Conservation (phyloP, 169 alveolate genomes). For the Eimeria necatrix region DNA sequence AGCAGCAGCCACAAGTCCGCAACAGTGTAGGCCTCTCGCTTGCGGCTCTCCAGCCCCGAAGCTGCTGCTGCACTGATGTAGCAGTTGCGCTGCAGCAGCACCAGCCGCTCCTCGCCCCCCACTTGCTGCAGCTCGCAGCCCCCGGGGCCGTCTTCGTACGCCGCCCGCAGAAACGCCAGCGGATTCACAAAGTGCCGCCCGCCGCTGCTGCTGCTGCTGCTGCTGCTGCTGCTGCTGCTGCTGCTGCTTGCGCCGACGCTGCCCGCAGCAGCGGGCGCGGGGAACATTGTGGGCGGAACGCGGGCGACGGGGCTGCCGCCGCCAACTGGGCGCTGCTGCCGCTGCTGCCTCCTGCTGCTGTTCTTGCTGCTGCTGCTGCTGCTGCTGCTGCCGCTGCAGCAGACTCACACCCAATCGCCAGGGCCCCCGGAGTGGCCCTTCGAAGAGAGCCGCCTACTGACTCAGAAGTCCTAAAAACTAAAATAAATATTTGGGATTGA, state of each 20-base stretch:
- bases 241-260: neutral
- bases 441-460: too few relatives aligned
- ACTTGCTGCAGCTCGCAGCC: constrained; percentile 43
- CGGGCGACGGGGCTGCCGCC: neutral
- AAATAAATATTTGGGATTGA: too few relatives aligned
- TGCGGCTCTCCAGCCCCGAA: constrained; percentile 68
- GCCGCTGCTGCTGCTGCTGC: constrained; percentile 19
- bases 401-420: too few relatives aligned
- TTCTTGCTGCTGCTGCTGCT: neutral
- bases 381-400: constrained; percentile 15
- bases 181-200: constrained; percentile 9
- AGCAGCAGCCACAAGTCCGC: constrained; percentile 76
- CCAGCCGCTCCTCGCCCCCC: constrained; percentile 68
- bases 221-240: neutral
- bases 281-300: neutral
- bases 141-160: constrained; percentile 6
- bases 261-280: neutral
- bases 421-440: too few relatives aligned
- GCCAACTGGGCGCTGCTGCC: neutral
- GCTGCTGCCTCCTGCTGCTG: neutral
- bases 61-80: constrained; percentile 46
- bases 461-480: too few relatives aligned
- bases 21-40: constrained; percentile 54
- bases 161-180: constrained; percentile 6
- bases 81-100: constrained; percentile 66